Base-by-base conservation (phyloP, 2,329 filamentous ascomycete genomes). In the Trichoderma sp. region DNA sequence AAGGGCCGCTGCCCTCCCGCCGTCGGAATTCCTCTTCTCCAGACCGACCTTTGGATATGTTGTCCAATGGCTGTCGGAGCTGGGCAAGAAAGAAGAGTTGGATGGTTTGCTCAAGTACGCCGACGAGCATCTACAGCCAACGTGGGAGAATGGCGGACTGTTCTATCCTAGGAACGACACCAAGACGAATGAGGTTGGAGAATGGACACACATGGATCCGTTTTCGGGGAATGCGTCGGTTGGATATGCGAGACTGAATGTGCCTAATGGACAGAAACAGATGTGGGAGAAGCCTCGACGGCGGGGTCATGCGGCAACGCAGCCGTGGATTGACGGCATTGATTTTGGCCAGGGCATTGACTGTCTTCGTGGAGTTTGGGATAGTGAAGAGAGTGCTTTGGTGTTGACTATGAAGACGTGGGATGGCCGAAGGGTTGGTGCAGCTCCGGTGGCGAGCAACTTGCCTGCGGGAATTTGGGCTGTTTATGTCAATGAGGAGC, bases 181-280 rank as follows among this genome's bases (percentile, higher is more conserved):
- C 7, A 53, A 67, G 1, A 70, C 74, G 24, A 76, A 81, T 67
- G 68, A 75, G 3, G 62, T 77, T 0, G 74, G 74, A 3, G 73
- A 77, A 6, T 77, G 77, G 74, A 76, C 72, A 1, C 73, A 74
- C 53, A 76, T 82, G 70, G 81, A 83, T 30, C 80, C 81, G 0
- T 81, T 79, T 24, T 75, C 80, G 0, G 80, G 82, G 0, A 83
- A 83, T 71, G 77, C 77, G 1, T 77, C 74, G 0, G 78, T 83
- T 70, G 81, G 77, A 1, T 83, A 83, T 60, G 77, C 77, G 6
- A 73, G 81, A 24, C 73, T 82, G 24, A 82, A 83, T 71, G 78
- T 83, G 12, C 67, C 74, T 5, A 77, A 81, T 71, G 81, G 82
- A 14, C 79, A 80, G 75, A 79, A 76, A 73, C 79, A 70, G 47